Percentiles rank a stretch among this genome's conserved stretches.
Conservation (phyloP, 164 flowering plant species). For the Vitis riparia region DNA sequence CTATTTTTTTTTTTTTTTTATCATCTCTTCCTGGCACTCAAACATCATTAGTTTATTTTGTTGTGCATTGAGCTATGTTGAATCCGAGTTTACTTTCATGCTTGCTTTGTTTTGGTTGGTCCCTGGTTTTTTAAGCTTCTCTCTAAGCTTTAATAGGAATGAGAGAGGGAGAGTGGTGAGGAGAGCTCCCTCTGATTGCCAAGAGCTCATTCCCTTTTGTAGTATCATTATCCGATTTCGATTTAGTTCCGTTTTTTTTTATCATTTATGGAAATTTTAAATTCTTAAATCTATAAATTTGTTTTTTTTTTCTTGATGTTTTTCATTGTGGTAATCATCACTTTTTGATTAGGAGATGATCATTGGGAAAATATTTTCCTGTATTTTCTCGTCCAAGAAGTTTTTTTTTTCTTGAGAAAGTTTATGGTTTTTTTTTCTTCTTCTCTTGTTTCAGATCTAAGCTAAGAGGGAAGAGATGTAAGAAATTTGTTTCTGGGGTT, state of each 20-base stretch:
- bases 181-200: conserved; percentile 1
- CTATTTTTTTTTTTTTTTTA: no score
- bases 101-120: no score
- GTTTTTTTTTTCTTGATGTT: conserved; percentile 3
- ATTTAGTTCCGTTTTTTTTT: conserved; percentile 4
- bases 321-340: conserved; percentile 23
- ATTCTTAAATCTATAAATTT: conserved; percentile 18
- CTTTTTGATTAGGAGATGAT: conserved; percentile 18
- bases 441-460: conserved; percentile 11
- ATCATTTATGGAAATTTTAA: conserved; percentile 5
- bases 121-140: background rate
- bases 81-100: no score
- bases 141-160: background rate
- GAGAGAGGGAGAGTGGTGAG: conserved; percentile 3
- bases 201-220: background rate
- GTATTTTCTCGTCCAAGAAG: background rate
- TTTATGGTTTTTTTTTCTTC: conserved; percentile 9
- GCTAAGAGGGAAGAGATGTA: background rate
- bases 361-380: background rate
- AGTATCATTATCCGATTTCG: conserved; percentile 9
- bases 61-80: background rate
- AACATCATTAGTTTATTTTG: background rate
- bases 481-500: background rate
- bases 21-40: no score
- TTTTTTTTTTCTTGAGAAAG: conserved; percentile 8